Evolutionary conservation across 2,329 filamentous ascomycete genomes (phyloP).

Genomic region (Penicillium sp.): DNA sequence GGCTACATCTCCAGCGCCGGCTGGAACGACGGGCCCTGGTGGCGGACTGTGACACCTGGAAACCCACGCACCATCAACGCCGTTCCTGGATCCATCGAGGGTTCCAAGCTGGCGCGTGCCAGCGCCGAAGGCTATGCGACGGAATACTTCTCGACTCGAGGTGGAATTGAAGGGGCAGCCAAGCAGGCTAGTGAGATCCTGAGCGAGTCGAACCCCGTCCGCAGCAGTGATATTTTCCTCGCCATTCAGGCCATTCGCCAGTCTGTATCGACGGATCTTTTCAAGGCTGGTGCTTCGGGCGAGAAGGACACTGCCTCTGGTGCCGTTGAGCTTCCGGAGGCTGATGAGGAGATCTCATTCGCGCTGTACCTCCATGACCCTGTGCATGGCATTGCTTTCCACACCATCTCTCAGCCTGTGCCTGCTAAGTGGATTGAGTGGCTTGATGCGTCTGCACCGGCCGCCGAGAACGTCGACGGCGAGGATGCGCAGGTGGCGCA

Average conservation of each 20-base stretch:
- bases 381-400: slow-evolving; percentile 85
- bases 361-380: slow-evolving; percentile 82
- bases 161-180: slow-evolving; percentile 78
- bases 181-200: slow-evolving; percentile 75
- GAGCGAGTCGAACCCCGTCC: slow-evolving; percentile 82
- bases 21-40: slow-evolving; percentile 97
- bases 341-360: slow-evolving; percentile 66
- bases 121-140: slow-evolving; percentile 83
- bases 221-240: slow-evolving; percentile 92
- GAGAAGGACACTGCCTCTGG: slow-evolving; percentile 33
- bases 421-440: slow-evolving; percentile 86
- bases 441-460: slow-evolving; percentile 70
- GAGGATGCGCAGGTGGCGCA: slow-evolving; percentile 36
- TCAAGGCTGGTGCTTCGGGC: slow-evolving; percentile 57
- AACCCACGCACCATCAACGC: slow-evolving; percentile 73
- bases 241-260: slow-evolving; percentile 84
- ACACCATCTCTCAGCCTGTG: slow-evolving; percentile 76
- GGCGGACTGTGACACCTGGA: slow-evolving; percentile 63
- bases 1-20: slow-evolving; percentile 46
- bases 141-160: slow-evolving; percentile 77
- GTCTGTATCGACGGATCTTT: slow-evolving; percentile 65
- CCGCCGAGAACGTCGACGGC: slow-evolving; percentile 40
- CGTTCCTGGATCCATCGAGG: slow-evolving; percentile 78
- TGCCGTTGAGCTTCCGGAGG: slow-evolving; percentile 37
- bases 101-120: slow-evolving; percentile 86